Base-by-base conservation (phyloP, 1,284 basidiomycete genomes). In the Ceratobasidium sp. region DNA sequence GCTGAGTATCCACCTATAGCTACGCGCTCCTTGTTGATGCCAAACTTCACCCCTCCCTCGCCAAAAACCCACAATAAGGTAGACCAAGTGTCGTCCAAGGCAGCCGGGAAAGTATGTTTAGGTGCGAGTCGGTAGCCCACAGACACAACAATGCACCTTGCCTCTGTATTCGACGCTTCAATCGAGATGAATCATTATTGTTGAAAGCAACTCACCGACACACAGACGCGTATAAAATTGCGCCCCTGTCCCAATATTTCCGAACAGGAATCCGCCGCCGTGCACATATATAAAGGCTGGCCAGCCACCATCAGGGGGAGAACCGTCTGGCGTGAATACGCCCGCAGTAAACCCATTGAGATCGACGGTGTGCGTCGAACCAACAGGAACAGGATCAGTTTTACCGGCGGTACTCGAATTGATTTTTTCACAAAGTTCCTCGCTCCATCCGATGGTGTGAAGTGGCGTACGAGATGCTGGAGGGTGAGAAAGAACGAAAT, bases 111-210 rank as follows among this genome's bases (percentile, higher is more conserved):
- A 0, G 81, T 80, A 70, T 81, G 73, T 59, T 83, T 82, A 0
- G 84, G 84, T 1, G 83, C 82, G 13, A 82, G 79, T 18, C 83
- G 77, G 69, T 82, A 81, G 57, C 80, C 79, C 23, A 79, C 78
- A 11, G 78, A 78, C 43, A 82, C 78, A 26, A 81, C 78, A 1
- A 80, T 79, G 80, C 46, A 77, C 78, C 50, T n/a, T 16, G 30
- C 41, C 23, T 69, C 52, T 69, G 8, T 9, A 3, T 11, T 11
- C 35, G 8, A 46, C 75, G n/a, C 9, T 23, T 32, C 21, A 38
- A 43, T 7, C 23, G 35, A 50, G 52, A 41, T 1, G 26, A 52
- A 26, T 21, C 4, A 18, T 44, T 21, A 23, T 3, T 26, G 14
- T 11, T 43, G 23, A 23, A 26, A 49, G 2, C 30, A 9, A 47